Base-by-base conservation (phyloP, 169 alveolate genomes). In the Cryptosporidium ryanae region DNA sequence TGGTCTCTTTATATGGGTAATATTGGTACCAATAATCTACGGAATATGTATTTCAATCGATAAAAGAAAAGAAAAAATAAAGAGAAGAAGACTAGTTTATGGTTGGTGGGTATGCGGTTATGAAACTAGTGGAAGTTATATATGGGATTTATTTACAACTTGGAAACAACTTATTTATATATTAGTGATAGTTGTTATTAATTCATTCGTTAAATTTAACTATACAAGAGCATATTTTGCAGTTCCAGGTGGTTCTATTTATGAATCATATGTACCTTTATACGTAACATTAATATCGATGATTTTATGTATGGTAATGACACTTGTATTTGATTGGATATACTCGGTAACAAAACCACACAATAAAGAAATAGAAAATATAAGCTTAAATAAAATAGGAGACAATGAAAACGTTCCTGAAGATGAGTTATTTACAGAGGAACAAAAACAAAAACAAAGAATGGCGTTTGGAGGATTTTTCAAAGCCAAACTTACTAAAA, bases 71-170 rank as follows among this genome's bases (percentile, higher is more conserved):
- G 87, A 76, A 21, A 57, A 43, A 54, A 43, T 61, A 12, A 67
- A 76, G 48, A 57, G 87, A 31, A 76, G 87, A 59, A 55, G 87
- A 44, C 59, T 76, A 43, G 68, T 76, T 15, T 76, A 59, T 76
- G 87, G 87, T 2, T 76, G 87, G 87, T 76, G 87, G 87, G 63
- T 48, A 38, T 57, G 87, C 17, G 87, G 87, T 32, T 76, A 76
- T 76, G 87, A 76, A 38, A 57, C 57, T 43, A 59, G 64, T 13
- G n/a, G 29, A 29, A 38, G 23, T 54, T 55, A 59, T 55, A 31
- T 61, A n/a, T 76, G 87, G 87, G 87, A 76, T 21, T 4, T 43
- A 8, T n/a, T 23, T 76, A 38, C 87, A 15, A 29, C 48, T n/a
- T 76, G 64, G 21, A 43, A 63, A 12, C 87, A 76, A 61, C 38